These are phyloP conservation scores for Phlebiopsis flavidoalba DNA, from an alignment of 768 basidiomycete genomes.

Conservation along the genomic window DNA sequence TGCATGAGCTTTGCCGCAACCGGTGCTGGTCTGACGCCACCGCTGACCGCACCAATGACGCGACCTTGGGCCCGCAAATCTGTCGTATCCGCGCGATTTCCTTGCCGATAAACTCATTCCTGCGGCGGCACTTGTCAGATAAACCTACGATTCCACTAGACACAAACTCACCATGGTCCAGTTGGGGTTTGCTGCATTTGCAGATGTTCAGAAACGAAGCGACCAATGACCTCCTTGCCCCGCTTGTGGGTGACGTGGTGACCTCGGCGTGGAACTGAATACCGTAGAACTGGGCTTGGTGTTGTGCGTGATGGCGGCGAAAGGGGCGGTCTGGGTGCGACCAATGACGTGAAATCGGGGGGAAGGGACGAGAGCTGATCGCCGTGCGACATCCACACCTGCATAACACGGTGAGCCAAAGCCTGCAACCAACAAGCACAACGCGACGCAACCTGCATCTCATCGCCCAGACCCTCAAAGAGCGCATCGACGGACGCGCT, in stretches of 20 bases:
- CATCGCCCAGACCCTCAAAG: constrained; percentile 82
- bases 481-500: constrained; percentile 59
- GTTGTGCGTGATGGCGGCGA: constrained; percentile 89
- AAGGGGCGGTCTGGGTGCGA: constrained; percentile 81
- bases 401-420: neutral
- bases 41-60: constrained; percentile 96
- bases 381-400: constrained; percentile 99
- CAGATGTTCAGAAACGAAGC: constrained; percentile 86
- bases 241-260: constrained; percentile 86
- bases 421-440: neutral
- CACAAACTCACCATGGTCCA: constrained; percentile 83
- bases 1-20: constrained; percentile 99
- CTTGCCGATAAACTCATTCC: constrained; percentile 97
- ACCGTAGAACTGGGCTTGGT: constrained; percentile 85
- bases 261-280: constrained; percentile 99
- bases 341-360: constrained; percentile 84
- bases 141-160: neutral
- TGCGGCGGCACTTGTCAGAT: constrained; percentile 25
- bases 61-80: constrained; percentile 90
- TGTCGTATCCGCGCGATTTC: constrained; percentile 91
- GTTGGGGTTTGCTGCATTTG: constrained; percentile 61
- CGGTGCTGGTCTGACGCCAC: constrained; percentile 92
- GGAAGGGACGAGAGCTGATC: constrained; percentile 87
- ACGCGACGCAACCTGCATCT: constrained; percentile 67
- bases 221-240: constrained; percentile 84